phyloP scores from a whole-genome alignment of 2,329 filamentous ascomycete species.

The Thielaviopsis ethacetica region DNA sequence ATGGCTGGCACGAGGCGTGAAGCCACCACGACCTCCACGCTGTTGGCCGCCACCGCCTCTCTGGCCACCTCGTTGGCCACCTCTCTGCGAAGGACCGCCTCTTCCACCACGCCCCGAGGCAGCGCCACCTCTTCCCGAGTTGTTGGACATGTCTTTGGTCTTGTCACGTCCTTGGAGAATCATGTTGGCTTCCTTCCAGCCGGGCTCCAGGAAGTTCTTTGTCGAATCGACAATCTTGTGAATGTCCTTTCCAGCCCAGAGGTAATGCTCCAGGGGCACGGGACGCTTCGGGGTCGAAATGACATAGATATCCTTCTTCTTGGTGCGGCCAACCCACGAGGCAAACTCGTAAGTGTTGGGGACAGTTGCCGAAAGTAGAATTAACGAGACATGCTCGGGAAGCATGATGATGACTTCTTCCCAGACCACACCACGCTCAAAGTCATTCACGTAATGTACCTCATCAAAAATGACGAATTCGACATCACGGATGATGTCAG shows the following conservation, averaged over 20 bases:
- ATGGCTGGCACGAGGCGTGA: constrained; percentile 41
- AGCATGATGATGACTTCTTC: constrained; percentile 99
- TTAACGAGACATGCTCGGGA: constrained; percentile 89
- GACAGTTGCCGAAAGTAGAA: constrained; percentile 86
- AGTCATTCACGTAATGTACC: constrained; percentile 96
- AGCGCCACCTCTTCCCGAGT: constrained; percentile 15
- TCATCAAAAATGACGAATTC: constrained; percentile 99
- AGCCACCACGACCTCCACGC: constrained; percentile 37
- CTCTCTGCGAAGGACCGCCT: constrained; percentile 14
- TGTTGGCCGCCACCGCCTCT: constrained; percentile 29
- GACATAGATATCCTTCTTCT: constrained; percentile 97
- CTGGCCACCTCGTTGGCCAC: constrained; percentile 22
- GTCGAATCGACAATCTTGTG: constrained; percentile 89
- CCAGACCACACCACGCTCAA: constrained; percentile 93
- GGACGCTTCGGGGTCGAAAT: constrained; percentile 94
- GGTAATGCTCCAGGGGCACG: constrained; percentile 85
- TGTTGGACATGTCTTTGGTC: constrained; percentile 21
- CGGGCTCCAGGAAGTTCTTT: constrained; percentile 79
- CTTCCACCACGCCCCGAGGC: constrained; percentile 15
- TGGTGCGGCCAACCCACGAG: constrained; percentile 94
- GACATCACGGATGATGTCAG: constrained; percentile 89
- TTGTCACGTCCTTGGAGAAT: constrained; percentile 66
- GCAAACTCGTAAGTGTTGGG: constrained; percentile 97
- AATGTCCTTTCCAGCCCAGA: constrained; percentile 88
- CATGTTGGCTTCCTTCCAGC: constrained; percentile 88